A percentile compares a stretch with the other conserved stretches of the same genome.
Evolutionary conservation across 2,329 filamentous ascomycete species (phyloP).

Genomic region (Ophiosphaerella korrae): DNA sequence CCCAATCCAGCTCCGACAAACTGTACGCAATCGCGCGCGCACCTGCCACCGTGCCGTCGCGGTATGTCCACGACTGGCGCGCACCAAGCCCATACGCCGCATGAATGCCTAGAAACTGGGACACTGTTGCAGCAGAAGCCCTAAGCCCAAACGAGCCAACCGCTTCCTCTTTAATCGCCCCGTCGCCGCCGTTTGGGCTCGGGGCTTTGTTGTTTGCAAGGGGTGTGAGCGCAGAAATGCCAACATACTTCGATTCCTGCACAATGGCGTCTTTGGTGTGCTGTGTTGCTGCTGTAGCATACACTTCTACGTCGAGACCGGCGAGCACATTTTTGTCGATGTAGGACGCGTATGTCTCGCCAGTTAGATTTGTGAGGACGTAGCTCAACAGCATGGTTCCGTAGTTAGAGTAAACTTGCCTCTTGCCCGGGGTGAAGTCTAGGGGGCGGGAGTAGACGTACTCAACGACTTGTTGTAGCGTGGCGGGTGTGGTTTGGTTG

Average conservation of each 20-base stretch:
- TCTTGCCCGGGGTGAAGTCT: conserved; percentile 22
- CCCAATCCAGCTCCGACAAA: too few species aligned
- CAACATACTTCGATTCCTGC: neutral
- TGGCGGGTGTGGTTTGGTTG: conserved; percentile 20
- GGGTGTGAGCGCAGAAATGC: neutral
- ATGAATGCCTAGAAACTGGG: conserved; percentile 14
- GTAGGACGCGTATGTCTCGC: conserved; percentile 17
- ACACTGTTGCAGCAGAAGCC: conserved; percentile 20
- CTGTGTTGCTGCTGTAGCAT: conserved; percentile 4
- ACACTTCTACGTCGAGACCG: conserved; percentile 17
- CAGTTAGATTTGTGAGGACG: conserved; percentile 19
- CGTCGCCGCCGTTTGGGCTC: conserved; percentile 19
- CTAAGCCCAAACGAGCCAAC: conserved; percentile 21
- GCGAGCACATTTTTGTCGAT: conserved; percentile 20
- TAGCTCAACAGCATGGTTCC: conserved; percentile 26
- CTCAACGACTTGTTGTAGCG: conserved; percentile 25
- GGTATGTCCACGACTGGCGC: too few species aligned
- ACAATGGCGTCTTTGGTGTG: conserved; percentile 3
- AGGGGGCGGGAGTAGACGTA: conserved; percentile 18
- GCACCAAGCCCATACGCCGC: too few species aligned
- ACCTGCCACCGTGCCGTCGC: too few species aligned
- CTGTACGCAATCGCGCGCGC: too few species aligned
- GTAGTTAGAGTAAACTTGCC: conserved; percentile 24
- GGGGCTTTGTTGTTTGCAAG: conserved; percentile 2
- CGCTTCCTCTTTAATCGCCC: conserved; percentile 20